These are phyloP conservation scores for Pseudogymnoascus sp. DNA, from an alignment of 2,329 filamentous ascomycete species.

Conservation along the genomic window DNA sequence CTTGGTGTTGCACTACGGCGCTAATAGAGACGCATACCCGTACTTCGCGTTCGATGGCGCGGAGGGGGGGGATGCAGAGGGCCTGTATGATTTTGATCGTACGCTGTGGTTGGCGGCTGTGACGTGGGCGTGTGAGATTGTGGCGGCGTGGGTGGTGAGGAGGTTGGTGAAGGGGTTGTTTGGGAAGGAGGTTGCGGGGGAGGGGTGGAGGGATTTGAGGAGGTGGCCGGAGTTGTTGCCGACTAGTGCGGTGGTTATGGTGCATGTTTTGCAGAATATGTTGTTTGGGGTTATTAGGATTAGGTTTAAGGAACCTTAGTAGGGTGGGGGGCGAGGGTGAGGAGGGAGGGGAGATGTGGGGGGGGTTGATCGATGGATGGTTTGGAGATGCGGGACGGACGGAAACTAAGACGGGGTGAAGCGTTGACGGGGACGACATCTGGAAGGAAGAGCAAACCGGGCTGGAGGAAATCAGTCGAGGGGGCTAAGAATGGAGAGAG, in stretches of 20 bases:
- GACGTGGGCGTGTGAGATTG: constrained; percentile 60
- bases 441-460: too few relatives aligned
- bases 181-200: constrained; percentile 52
- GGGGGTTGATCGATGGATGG: not conserved
- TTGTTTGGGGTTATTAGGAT: constrained; percentile 48
- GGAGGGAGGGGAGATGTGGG: not conserved
- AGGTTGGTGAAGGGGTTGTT: constrained; percentile 50
- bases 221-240: constrained; percentile 61
- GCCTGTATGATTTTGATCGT: constrained; percentile 49
- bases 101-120: constrained; percentile 55
- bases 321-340: too few relatives aligned
- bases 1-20: constrained; percentile 56
- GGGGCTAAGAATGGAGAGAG: not conserved
- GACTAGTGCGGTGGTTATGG: constrained; percentile 54
- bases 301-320: not conserved
- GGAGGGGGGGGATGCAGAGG: constrained; percentile 25
- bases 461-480: not conserved
- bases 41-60: constrained; percentile 56
- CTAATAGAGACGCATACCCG: constrained; percentile 59
- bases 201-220: constrained; percentile 55
- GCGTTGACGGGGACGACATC: too few relatives aligned
- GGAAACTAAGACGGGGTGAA: not conserved
- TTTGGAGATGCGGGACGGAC: too few relatives aligned
- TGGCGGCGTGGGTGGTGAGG: constrained; percentile 51
- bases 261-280: constrained; percentile 66